Base-by-base conservation (phyloP, 192 early-diverging fungal species). In the Rhizophagus clarus region DNA sequence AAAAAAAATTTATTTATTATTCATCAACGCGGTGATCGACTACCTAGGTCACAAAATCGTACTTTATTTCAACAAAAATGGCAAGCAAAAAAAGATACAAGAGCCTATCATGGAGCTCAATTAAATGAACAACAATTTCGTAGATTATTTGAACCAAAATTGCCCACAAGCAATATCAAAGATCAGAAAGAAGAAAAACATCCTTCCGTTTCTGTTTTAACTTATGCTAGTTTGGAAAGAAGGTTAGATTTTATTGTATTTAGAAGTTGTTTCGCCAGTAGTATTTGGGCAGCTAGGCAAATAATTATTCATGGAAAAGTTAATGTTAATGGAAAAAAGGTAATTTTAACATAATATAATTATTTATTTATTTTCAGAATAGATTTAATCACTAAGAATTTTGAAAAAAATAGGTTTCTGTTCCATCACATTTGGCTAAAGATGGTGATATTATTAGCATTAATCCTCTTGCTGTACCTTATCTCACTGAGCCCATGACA, bases 1-100 rank as follows among this genome's bases (percentile, higher is more conserved):
- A 92, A 92, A 81, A 90, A 92, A 87, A 98, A 97, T 86, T 88
- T 97, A 71, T 97, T 90, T 89, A 94, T 94, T 83, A 89, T 97
- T 68, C 87, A 90, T 28, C 83, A 85, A 24, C 90, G 92, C 62
- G 82, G 83, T 61, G 87, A 85, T 67, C 82, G 86, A 29, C 79
- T 81, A 51, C 86, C 84, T 32, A 87, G 92, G 64, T 70, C 89
- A 31, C 34, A 83, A 67, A 88, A 89, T 77, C 90, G 87, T 77
- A 92, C 93, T 72, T 88, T 96, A 28, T 99, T 92, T 86, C 95
- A 98, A 87, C 95, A 97, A 83, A 95, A 94, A 84, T 99, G 97
- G 97, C 86, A 89, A 79, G 94, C 96, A 29, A 99, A 99, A 88
- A 90, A 92, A 77, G 94, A 96, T 62, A 92, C 96, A 26, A 90